Evolutionary conservation across 2,329 filamentous ascomycete species (phyloP), one percentile per base, ranked within the genome.

Genomic region (Penicillium hordei): DNA sequence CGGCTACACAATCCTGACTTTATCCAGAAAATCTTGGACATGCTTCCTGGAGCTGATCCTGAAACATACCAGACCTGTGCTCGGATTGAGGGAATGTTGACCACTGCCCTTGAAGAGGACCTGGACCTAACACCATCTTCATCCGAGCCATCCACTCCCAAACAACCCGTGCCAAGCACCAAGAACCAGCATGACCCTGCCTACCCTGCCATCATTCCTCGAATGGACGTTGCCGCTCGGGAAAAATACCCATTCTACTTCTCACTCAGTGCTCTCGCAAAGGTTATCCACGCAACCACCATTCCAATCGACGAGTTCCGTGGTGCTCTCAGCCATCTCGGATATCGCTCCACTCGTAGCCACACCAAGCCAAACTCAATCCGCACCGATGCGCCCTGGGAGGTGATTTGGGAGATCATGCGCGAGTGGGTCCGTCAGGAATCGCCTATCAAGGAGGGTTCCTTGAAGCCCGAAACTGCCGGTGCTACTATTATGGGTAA

Each of bases 371-470:
- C 91, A 0, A 93, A 93, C 27, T 94, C 90, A 68, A 87, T 97
- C 75, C 96, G 95, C 78, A 97, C 94, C 0, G 87, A 97, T 75
- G 94, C 94, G 15, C 90, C 93, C 0, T 99, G 92, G 92, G 81
- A 81, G 5, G 87, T 91, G 0, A 84, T 99, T 48, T 97, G 94
- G 93, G 89, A 95, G 71, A 80, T 97, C 29, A 94, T 97, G 86
- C 84, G 90, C 27, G 92, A 96, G 75, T 99, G 92, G 91, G 85
- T 90, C 15, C 84, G 88, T 25, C 91, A 96, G 71, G 89, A 88
- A 68, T 82, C 85, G 0, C 92, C 93, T 0, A 81, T 96, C 57
- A 95, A 90, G 70, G 84, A 87, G 36, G 84, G 84, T 1, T 85
- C 86, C 21, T 80, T 96, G 55, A 89, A 85, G 66, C 81, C 86